Conservation (phyloP, 2,329 filamentous ascomycete genomes). For the Trichophyton verrucosum region DNA sequence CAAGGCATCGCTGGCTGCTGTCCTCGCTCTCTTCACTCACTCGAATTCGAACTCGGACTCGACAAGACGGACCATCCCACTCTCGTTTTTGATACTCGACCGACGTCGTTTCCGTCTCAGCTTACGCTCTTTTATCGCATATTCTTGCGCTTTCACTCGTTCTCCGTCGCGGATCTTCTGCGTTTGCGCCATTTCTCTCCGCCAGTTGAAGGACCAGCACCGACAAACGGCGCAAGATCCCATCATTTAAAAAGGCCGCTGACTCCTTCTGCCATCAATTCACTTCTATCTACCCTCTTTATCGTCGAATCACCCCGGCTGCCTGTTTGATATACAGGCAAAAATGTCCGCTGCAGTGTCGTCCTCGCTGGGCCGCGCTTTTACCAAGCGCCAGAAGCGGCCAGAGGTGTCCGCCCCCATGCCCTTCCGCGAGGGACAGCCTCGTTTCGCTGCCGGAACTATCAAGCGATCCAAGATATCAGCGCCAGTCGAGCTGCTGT, state of each 20-base stretch:
- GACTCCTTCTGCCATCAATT: background rate
- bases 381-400: slow-evolving; percentile 38
- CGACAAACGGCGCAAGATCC: background rate
- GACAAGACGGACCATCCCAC: background rate
- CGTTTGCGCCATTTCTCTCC: slow-evolving; percentile 4
- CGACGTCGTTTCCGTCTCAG: too few relatives aligned
- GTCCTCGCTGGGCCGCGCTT: slow-evolving; percentile 31
- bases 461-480: slow-evolving; percentile 55
- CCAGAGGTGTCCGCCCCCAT: slow-evolving; percentile 34
- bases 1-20: slow-evolving; percentile 2
- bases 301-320: background rate
- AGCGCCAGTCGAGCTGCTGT: slow-evolving; percentile 69
- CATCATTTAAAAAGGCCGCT: background rate
- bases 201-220: background rate
- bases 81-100: background rate
- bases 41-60: background rate
- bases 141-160: background rate
- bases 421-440: slow-evolving; percentile 34
- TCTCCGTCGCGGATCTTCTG: background rate
- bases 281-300: background rate
- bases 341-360: slow-evolving; percentile 23
- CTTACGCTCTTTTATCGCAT: background rate
- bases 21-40: background rate
- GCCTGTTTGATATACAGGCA: background rate
- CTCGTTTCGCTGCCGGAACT: slow-evolving; percentile 33